Evolutionary conservation across 2,329 filamentous ascomycete genomes (phyloP), one percentile per base, ranked within the genome.

Genomic region (Trichophyton verrucosum): DNA sequence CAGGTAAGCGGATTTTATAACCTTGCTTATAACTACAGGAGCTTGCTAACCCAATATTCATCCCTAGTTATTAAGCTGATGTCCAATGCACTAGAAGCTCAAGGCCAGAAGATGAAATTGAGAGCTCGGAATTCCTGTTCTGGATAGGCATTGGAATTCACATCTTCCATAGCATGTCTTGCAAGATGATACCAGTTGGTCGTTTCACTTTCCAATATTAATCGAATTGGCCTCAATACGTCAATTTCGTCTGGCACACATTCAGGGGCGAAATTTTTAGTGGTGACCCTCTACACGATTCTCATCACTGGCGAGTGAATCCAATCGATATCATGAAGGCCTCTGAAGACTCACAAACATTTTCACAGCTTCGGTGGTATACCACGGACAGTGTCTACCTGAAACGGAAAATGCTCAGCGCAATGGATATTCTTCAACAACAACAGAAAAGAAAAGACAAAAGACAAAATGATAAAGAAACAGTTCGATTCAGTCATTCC

Each of bases 11-110:
- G 49, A 9, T 53, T 53, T 44, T 47, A 40, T 24, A 1, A 5
- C 24, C 38, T 44, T 44, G n/a, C 40, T 7, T 44, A 6, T 17
- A n/a, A 7, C 60, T 22, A 30, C 22, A 24, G 53, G 55, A 24
- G 5, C 3, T 3, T 15, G 33, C 33, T 57, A 27, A 57, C 5
- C 38, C 5, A 57, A 42, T 56, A 33, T 20, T 30, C n/a, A 20
- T 42, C 59, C 44, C 3, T 65, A 86, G 84, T 87, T 51, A 86
- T 83, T n/a, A 84, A 84, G 71, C 78, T 86, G 57, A 86, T 87
- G 82, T 82, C 83, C 58, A 81, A 81, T 63, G 84, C 84, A 30
- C 76, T 87, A 47, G 82, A 86, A 68, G 79, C 80, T 38, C 84
- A 87, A 72, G 84, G 84, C 40, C 76, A 78, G 63, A 81, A 84